Base-by-base conservation (phyloP, 805 yeast species). In the Diddensiella transvaalensis region DNA sequence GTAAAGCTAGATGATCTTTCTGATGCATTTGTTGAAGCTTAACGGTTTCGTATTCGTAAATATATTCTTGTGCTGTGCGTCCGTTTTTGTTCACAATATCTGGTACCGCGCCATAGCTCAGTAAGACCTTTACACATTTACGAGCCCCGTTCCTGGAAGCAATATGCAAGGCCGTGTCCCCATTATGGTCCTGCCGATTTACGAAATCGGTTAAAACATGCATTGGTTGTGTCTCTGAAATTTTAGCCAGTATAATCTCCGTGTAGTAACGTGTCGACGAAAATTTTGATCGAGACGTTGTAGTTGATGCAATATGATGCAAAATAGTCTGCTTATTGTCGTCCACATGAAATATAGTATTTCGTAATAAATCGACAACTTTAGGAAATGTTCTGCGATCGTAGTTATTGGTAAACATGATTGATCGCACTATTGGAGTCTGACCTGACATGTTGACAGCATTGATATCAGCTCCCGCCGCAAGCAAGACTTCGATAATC, bases 341-440 rank as follows among this genome's bases (percentile, higher is more conserved):
- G 67, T 93, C 98, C 6, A 85, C 74, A 62, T 84, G 85, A 54
- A 86, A 79, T n/a, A 87, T 73, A 5, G 93, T 83, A 48, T 82
- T 83, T 50, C 83, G 82, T 44, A 93, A 72, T 41, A 89, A 69
- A 46, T 87, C 93, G 43, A 88, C 77, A 2, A 91, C 77, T 54
- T 76, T 78, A 3, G 93, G 85, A 60, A 93, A 91, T 13, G 91
- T 80, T 52, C 89, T 77, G 54, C 85, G 74, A 26, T 87, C 85
- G 64, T 77, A 89, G 48, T 95, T 85, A 68, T 93, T 93, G 44
- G 95, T 90, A 70, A 89, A 93, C 57, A 83, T 73, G 1, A 91
- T 85, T 21, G 93, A 74, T 58, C 95, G 79, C 68, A 91, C 85
- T 33, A 93, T 71, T 3, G 98, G 95, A 19, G 89, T 90, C 61